These are phyloP conservation scores for Solanum phureja DNA, from an alignment of 257 asterid genomes.

Conservation along the genomic window DNA sequence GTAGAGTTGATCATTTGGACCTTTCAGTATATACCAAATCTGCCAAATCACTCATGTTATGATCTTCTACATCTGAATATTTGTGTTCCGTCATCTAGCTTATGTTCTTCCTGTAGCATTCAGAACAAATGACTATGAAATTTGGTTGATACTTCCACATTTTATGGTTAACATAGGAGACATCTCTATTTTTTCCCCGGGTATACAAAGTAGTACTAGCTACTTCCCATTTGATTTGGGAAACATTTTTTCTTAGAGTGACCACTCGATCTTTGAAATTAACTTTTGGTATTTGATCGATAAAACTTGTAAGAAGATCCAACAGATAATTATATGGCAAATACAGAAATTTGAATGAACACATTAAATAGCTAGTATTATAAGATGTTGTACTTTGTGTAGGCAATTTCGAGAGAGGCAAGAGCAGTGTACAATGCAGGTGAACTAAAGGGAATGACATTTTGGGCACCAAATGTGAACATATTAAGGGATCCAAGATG, in stretches of 20 bases:
- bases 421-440: constrained; percentile 31
- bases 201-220: neutral
- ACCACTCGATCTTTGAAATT: no score
- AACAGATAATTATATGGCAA: neutral
- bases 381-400: neutral
- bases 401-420: constrained; percentile 33
- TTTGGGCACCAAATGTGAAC: constrained; percentile 38
- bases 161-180: neutral
- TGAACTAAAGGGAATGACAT: constrained; percentile 29
- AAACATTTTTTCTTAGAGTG: neutral
- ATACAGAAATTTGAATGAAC: neutral
- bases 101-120: neutral
- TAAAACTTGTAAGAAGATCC: neutral
- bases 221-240: neutral
- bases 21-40: neutral
- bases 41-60: neutral
- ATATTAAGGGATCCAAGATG: constrained; percentile 37
- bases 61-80: neutral
- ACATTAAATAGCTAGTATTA: neutral
- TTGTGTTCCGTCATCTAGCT: neutral
- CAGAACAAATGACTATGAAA: neutral
- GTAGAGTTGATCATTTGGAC: neutral
- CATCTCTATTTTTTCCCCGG: neutral
- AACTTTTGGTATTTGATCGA: neutral
- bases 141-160: neutral